Conservation (phyloP, 78 protist species). For the Thecamonas trahens region DNA sequence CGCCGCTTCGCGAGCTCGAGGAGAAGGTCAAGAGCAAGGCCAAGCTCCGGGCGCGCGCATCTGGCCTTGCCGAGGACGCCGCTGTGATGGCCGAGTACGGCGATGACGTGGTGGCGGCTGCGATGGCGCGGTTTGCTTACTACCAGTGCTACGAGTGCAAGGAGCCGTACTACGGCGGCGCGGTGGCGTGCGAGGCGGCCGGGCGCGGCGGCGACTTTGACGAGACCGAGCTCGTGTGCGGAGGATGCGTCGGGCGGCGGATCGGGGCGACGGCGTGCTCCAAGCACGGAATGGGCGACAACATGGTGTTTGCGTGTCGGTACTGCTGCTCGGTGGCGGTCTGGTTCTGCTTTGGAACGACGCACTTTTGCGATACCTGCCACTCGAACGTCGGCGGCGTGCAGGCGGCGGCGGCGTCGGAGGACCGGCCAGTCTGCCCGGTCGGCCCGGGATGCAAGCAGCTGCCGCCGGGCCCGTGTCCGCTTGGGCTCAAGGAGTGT, state of each 20-base stretch:
- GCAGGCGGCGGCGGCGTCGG: neutral
- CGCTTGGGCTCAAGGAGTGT: neutral
- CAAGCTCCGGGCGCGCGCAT: neutral
- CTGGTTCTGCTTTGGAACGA: constrained; percentile 56
- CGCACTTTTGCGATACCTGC: constrained; percentile 55
- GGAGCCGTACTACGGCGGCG: constrained; percentile 31
- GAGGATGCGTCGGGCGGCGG: neutral
- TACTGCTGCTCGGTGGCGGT: constrained; percentile 57
- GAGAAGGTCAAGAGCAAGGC: neutral
- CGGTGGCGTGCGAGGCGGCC: constrained; percentile 7
- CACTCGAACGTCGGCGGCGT: neutral
- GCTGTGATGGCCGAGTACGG: neutral
- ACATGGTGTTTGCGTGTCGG: constrained; percentile 40
- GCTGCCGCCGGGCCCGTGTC: neutral
- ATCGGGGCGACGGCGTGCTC: constrained; percentile 1
- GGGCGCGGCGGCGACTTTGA: neutral
- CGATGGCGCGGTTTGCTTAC: neutral
- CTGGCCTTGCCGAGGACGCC: too few species aligned
- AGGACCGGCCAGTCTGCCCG: neutral
- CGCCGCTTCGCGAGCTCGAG: neutral
- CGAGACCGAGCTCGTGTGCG: neutral
- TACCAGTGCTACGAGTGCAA: constrained; percentile 29
- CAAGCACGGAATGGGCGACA: constrained; percentile 38
- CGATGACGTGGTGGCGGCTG: neutral
- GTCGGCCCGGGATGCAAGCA: neutral